Conservation (phyloP, 2,329 filamentous ascomycete genomes). For the Verticillium nonalfalfae region DNA sequence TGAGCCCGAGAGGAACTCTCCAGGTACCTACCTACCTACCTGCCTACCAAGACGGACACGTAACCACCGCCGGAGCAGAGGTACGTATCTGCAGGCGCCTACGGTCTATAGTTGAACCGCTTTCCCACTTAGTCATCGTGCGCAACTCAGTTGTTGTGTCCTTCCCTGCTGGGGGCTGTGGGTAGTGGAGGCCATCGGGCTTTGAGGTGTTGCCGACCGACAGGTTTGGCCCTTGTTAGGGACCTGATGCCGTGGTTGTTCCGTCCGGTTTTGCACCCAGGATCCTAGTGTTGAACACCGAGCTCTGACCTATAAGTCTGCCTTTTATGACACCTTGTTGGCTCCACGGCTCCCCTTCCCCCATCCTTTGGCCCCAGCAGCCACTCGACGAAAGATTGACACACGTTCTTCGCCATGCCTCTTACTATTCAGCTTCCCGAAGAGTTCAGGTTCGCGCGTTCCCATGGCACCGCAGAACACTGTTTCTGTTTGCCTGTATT, state of each 20-base stretch:
- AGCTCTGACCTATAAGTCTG: not conserved
- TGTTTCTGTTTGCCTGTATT: not conserved
- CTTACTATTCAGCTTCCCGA: constrained; percentile 35
- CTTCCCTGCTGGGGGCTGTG: too few species aligned
- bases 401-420: constrained; percentile 25
- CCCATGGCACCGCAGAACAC: not conserved
- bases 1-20: too few species aligned
- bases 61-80: too few species aligned
- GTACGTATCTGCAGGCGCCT: too few species aligned
- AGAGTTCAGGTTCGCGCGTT: constrained; percentile 41
- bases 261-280: not conserved
- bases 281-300: not conserved
- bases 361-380: too few species aligned
- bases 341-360: too few species aligned
- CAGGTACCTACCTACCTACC: too few species aligned
- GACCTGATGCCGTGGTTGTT: not conserved
- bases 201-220: not conserved
- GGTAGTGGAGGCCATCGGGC: not conserved
- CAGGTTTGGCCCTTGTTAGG: not conserved
- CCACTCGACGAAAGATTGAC: too few species aligned
- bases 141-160: too few species aligned
- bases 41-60: too few species aligned
- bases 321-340: not conserved
- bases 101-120: too few species aligned
- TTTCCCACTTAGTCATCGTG: too few species aligned